A percentile compares a stretch with the other conserved stretches of the same genome.
These are phyloP conservation scores for Cynanchum wilfordii DNA, from an alignment of 257 asterid species.

Conservation along the genomic window DNA sequence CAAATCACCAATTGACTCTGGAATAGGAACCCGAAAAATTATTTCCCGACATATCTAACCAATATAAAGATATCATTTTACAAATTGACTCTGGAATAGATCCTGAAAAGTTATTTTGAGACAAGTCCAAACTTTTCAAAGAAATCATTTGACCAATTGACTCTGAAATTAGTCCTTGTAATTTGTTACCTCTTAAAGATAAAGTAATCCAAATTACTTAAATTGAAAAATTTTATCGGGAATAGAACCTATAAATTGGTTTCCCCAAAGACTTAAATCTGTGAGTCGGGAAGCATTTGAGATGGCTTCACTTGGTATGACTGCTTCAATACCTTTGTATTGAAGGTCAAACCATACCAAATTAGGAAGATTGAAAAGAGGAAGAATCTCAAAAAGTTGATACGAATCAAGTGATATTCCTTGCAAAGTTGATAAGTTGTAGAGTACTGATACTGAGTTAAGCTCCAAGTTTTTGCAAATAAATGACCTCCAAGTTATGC, in stretches of 20 bases:
- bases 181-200: background rate
- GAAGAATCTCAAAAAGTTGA: slow-evolving; percentile 23
- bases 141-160: too few relatives aligned
- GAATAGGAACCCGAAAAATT: background rate
- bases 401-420: background rate
- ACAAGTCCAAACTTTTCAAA: too few relatives aligned
- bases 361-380: slow-evolving; percentile 19
- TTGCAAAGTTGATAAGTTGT: slow-evolving; percentile 17
- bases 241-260: slow-evolving; percentile 21
- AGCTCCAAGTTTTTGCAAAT: background rate
- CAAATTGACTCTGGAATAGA: background rate
- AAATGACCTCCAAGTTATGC: background rate
- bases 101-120: background rate
- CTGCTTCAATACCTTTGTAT: background rate
- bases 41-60: too few relatives aligned
- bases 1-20: background rate
- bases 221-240: slow-evolving; percentile 16
- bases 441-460: background rate
- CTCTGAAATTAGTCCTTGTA: background rate
- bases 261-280: background rate
- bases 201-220: background rate
- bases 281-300: background rate
- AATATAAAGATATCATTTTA: background rate
- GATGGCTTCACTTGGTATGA: background rate
- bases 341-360: background rate